Conservation (phyloP, 2,329 filamentous ascomycete genomes). For the Fusarium dlaminii region DNA sequence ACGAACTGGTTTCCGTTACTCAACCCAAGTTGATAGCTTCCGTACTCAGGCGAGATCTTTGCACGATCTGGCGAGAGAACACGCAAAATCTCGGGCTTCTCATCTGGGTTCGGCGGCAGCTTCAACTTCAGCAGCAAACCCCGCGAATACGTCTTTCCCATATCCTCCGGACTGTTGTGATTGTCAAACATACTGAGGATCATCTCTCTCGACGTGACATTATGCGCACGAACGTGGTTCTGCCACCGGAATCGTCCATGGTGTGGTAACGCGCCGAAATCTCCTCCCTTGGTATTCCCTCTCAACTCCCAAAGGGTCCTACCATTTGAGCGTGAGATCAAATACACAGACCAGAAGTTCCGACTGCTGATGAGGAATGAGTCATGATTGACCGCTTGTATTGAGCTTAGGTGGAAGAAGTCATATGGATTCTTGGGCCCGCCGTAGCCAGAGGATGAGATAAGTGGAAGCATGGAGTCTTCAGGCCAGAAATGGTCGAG, state of each 20-base stretch:
- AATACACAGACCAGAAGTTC: constrained; percentile 35
- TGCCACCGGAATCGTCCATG: constrained; percentile 49
- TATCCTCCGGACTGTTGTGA: constrained; percentile 39
- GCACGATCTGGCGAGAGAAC: constrained; percentile 17
- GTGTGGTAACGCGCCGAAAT: constrained; percentile 34
- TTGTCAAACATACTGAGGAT: constrained; percentile 50
- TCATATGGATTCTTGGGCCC: constrained; percentile 21
- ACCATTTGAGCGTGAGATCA: constrained; percentile 35
- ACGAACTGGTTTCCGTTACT: constrained; percentile 39
- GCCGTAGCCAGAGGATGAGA: constrained; percentile 21
- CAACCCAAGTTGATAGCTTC: constrained; percentile 29
- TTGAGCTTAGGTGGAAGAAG: constrained; percentile 42
- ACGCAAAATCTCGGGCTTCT: constrained; percentile 22
- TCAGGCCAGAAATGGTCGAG: constrained; percentile 44
- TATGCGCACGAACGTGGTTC: constrained; percentile 46
- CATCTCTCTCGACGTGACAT: constrained; percentile 30
- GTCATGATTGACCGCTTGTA: constrained; percentile 35
- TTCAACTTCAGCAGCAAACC: constrained; percentile 23
- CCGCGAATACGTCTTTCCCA: background rate
- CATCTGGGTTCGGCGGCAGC: constrained; percentile 19
- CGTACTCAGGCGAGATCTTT: constrained; percentile 19
- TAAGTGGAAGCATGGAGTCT: constrained; percentile 22
- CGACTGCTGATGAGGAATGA: constrained; percentile 37
- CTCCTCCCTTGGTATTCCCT: constrained; percentile 37
- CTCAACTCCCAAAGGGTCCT: constrained; percentile 39